phyloP scores from a whole-genome alignment of 164 flowering plant genomes.

The Vitis vinifera region ASM3070453v1 NC_081821.1:4484001-4484500 shows the following conservation, averaged over 20 bases:
- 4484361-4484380: conserved; percentile 18
- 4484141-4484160: too few relatives aligned
- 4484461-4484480: background rate
- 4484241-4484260: conserved; percentile 1
- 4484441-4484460: too few relatives aligned
- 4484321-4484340: conserved; percentile 44
- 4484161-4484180: too few relatives aligned
- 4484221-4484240: background rate
- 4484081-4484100: too few relatives aligned
- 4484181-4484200: background rate
- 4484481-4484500: conserved; percentile 22
- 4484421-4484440: background rate
- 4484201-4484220: background rate
- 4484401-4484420: conserved; percentile 22
- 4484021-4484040: too few relatives aligned
- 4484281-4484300: conserved; percentile 41
- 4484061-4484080: too few relatives aligned
- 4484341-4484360: conserved; percentile 26
- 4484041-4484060: too few relatives aligned
- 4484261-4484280: conserved; percentile 47
- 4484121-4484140: too few relatives aligned
- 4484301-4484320: conserved; percentile 41
- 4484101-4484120: too few relatives aligned
- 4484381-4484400: conserved; percentile 24
- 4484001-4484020: too few relatives aligned